phyloP scores from a whole-genome alignment of 306 rosid genomes.

The Ormosia semicastrata region DNA sequence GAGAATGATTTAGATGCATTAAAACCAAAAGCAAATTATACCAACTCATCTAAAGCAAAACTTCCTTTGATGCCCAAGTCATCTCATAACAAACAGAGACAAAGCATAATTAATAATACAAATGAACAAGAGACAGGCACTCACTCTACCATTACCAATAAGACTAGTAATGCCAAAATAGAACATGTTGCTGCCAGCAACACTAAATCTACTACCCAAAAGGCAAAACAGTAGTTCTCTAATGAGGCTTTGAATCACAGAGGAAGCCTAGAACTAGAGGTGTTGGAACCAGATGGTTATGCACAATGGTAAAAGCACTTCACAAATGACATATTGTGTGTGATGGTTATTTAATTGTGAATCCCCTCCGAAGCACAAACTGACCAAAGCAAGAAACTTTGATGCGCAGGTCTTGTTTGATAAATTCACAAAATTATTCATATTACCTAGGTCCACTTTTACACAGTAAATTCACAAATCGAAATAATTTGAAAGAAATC shows the following conservation, averaged over 20 bases:
- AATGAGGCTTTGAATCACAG: neutral
- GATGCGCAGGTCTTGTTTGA: too few relatives aligned
- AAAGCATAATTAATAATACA: neutral
- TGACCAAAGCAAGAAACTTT: too few relatives aligned
- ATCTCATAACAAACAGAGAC: slow-evolving; percentile 17
- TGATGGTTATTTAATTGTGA: too few relatives aligned
- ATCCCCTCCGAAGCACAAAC: too few relatives aligned
- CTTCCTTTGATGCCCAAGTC: slow-evolving; percentile 29
- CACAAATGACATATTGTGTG: too few relatives aligned
- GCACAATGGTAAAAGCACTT: too few relatives aligned
- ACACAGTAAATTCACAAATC: too few relatives aligned
- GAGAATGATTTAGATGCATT: slow-evolving; percentile 30
- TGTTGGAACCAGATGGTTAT: neutral
- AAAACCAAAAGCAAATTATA: slow-evolving; percentile 25
- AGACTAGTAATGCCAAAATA: neutral
- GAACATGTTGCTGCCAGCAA: neutral
- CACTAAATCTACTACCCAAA: neutral
- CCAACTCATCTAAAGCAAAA: slow-evolving; percentile 11
- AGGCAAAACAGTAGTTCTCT: slow-evolving; percentile 13
- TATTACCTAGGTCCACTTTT: too few relatives aligned
- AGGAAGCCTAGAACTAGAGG: slow-evolving; percentile 30
- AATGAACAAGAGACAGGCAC: slow-evolving; percentile 1
- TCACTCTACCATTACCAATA: neutral
- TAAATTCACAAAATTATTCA: too few relatives aligned
- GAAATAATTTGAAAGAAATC: too few relatives aligned